These are phyloP conservation scores for Salix suchowensis DNA, from an alignment of 345 rosid genomes.

Conservation along the genomic window DNA sequence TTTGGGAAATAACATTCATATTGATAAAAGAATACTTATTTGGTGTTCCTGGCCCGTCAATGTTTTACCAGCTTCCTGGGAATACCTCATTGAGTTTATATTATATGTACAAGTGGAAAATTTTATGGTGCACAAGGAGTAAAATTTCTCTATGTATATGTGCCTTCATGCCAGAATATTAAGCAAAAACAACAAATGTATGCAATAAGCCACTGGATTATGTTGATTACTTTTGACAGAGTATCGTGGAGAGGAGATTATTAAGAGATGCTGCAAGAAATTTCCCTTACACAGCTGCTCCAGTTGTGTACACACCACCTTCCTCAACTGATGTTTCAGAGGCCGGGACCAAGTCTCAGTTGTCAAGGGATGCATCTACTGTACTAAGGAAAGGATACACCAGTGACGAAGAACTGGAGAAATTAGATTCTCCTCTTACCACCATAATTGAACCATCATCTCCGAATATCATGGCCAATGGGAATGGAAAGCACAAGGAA, in stretches of 20 bases:
- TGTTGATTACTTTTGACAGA: slow-evolving; percentile 30
- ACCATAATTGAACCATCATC: slow-evolving; percentile 47
- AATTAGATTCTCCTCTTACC: slow-evolving; percentile 69
- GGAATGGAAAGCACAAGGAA: slow-evolving; percentile 32
- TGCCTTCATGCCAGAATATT: neutral
- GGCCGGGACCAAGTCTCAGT: slow-evolving; percentile 36
- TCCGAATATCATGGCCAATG: slow-evolving; percentile 22
- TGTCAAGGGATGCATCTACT: slow-evolving; percentile 51
- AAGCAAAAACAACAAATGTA: neutral
- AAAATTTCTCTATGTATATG: neutral
- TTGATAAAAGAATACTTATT: neutral
- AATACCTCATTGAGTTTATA: neutral
- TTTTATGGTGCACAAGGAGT: too few relatives aligned
- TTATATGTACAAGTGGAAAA: neutral
- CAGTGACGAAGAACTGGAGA: slow-evolving; percentile 86
- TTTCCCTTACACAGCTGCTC: slow-evolving; percentile 72
- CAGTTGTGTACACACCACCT: slow-evolving; percentile 58
- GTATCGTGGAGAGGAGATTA: slow-evolving; percentile 50
- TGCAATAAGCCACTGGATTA: neutral
- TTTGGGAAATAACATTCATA: neutral
- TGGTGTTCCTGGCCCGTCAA: neutral
- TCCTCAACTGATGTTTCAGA: slow-evolving; percentile 53
- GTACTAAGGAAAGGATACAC: slow-evolving; percentile 90
- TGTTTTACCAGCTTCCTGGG: neutral
- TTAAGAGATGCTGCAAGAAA: slow-evolving; percentile 44